Conservation (phyloP, 2,329 filamentous ascomycete species). For the Xylaria digitata region DNA sequence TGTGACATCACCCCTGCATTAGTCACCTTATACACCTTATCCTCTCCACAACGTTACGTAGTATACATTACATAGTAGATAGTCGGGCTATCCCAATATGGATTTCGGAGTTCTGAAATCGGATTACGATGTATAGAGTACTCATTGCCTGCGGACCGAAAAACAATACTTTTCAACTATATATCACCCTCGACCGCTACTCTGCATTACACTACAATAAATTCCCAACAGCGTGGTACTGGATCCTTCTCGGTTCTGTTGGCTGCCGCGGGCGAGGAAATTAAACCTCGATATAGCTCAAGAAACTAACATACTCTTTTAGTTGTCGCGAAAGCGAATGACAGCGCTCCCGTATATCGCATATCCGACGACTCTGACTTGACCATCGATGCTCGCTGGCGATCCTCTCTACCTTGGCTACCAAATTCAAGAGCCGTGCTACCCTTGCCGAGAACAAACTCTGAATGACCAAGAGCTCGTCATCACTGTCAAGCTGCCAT, state of each 20-base stretch:
- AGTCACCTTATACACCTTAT: too few relatives aligned
- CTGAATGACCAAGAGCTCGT: slow-evolving; percentile 5
- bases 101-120: slow-evolving; percentile 5
- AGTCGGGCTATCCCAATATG: slow-evolving; percentile 4
- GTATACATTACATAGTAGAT: neutral
- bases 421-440: neutral
- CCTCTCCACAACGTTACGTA: neutral
- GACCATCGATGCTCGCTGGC: slow-evolving; percentile 6
- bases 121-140: neutral
- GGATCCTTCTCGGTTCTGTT: neutral
- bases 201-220: neutral
- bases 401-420: slow-evolving; percentile 6
- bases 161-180: neutral
- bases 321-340: neutral
- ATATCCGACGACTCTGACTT: neutral
- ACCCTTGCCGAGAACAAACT: slow-evolving; percentile 9
- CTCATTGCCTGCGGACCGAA: neutral
- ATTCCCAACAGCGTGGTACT: neutral
- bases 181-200: neutral
- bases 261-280: neutral
- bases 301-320: neutral
- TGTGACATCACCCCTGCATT: too few relatives aligned
- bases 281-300: neutral
- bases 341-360: slow-evolving; percentile 1
- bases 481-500: slow-evolving; percentile 11